A percentile compares a stretch with the other conserved stretches of the same genome.
Evolutionary conservation across 177 flowering plant species (phyloP).

Genomic region (Telopea speciosissima): DNA sequence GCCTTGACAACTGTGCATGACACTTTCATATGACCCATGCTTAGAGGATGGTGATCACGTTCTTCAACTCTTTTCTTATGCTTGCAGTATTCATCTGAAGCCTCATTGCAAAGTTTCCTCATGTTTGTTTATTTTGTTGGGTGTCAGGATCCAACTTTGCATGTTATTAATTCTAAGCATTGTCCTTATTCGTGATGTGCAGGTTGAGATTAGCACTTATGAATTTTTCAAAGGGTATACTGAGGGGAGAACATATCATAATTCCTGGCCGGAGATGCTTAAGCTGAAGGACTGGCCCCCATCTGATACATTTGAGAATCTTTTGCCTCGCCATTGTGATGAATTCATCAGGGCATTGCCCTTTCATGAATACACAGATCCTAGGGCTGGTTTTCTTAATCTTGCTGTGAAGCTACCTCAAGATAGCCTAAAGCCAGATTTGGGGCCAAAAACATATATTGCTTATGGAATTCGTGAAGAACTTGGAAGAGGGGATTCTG

Average conservation of each 20-base stretch:
- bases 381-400: slow-evolving; percentile 57
- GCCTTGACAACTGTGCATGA: no score
- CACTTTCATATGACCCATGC: no score
- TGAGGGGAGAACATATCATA: slow-evolving; percentile 49
- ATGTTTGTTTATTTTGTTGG: no score
- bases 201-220: slow-evolving; percentile 59
- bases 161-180: no score
- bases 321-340: slow-evolving; percentile 74
- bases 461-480: slow-evolving; percentile 41
- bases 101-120: no score
- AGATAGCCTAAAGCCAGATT: slow-evolving; percentile 47
- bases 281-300: slow-evolving; percentile 89
- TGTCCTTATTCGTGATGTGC: no score
- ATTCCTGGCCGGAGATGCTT: slow-evolving; percentile 78
- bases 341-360: slow-evolving; percentile 70
- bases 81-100: no score
- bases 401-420: slow-evolving; percentile 59
- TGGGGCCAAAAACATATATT: slow-evolving; percentile 81
- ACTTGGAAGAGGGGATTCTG: slow-evolving; percentile 93
- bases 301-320: slow-evolving; percentile 64
- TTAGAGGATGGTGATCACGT: no score
- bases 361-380: slow-evolving; percentile 56
- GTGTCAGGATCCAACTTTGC: no score
- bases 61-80: no score
- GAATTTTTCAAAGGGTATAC: slow-evolving; percentile 61